phyloP scores from a whole-genome alignment of 225 moss, liverwort and hornwort genomes.

The Physcomitrellopsis africana region DNA sequence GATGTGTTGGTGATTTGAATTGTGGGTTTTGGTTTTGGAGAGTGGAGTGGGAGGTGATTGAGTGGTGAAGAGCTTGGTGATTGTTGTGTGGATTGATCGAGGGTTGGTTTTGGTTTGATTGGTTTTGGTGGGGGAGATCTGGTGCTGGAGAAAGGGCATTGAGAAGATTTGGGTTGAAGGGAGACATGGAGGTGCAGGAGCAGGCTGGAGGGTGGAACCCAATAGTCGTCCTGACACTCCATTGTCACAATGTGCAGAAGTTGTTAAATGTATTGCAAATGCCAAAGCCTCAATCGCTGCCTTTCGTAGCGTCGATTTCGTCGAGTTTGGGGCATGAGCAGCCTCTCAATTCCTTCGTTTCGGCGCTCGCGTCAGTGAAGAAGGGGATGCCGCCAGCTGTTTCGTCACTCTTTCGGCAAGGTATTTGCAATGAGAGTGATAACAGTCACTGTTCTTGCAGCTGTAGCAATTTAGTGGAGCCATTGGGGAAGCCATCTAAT shows the following conservation, averaged over 20 bases:
- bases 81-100: not conserved
- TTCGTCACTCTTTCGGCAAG: constrained; percentile 35
- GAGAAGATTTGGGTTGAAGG: not conserved
- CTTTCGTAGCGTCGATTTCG: not conserved
- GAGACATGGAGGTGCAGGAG: constrained; percentile 43
- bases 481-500: constrained; percentile 14
- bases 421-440: constrained; percentile 32
- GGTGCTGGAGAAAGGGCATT: not conserved
- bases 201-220: constrained; percentile 52
- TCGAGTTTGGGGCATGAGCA: constrained; percentile 15
- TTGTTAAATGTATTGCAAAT: constrained; percentile 38
- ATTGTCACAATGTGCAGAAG: constrained; percentile 52
- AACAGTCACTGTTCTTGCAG: constrained; percentile 28
- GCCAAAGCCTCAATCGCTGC: constrained; percentile 29
- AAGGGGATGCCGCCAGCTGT: constrained; percentile 41
- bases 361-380: constrained; percentile 35
- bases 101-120: no score
- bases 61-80: not conserved
- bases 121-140: not conserved
- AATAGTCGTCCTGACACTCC: constrained; percentile 44
- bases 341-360: constrained; percentile 28
- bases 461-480: constrained; percentile 35
- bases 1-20: not conserved
- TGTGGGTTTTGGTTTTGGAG: not conserved
- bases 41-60: not conserved